These are phyloP conservation scores for Grosmannia penicillata DNA, from an alignment of 2,329 filamentous ascomycete species.

Conservation along the genomic window DNA sequence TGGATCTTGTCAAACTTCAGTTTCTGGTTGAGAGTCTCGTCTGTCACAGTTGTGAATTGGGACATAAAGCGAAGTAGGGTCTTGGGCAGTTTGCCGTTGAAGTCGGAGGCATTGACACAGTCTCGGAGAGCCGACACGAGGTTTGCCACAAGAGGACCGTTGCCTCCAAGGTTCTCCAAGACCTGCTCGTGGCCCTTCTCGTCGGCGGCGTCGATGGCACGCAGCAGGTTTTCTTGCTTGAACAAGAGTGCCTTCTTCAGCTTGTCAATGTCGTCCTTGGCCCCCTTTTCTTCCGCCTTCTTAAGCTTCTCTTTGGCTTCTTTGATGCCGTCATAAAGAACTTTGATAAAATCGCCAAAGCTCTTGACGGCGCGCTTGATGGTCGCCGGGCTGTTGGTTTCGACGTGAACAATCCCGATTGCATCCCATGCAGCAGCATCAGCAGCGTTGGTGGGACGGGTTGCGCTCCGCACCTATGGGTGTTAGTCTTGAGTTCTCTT, in stretches of 20 bases:
- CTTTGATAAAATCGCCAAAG: conserved; percentile 34
- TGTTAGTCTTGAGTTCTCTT: not conserved
- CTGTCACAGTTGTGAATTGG: conserved; percentile 45
- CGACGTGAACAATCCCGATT: conserved; percentile 33
- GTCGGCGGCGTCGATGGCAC: conserved; percentile 37
- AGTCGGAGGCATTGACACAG: conserved; percentile 37
- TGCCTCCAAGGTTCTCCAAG: conserved; percentile 41
- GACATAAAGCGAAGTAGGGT: conserved; percentile 45
- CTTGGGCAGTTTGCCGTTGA: conserved; percentile 37
- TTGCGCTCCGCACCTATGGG: conserved; percentile 26
- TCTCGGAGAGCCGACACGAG: conserved; percentile 39
- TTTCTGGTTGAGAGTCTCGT: conserved; percentile 41
- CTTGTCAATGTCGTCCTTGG: conserved; percentile 21
- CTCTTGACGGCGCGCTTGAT: conserved; percentile 34
- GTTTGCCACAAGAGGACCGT: conserved; percentile 40
- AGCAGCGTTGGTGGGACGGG: conserved; percentile 27
- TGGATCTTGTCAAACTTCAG: conserved; percentile 52
- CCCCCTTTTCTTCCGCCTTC: conserved; percentile 21
- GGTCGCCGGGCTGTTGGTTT: conserved; percentile 18
- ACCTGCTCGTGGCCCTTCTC: conserved; percentile 39
- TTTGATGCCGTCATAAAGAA: conserved; percentile 31
- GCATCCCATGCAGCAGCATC: conserved; percentile 39
- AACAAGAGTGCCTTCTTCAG: conserved; percentile 26
- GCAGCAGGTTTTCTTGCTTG: conserved; percentile 33
- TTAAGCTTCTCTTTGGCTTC: conserved; percentile 29